Evolutionary conservation across 129 eudicot species (phyloP), one percentile per base, ranked within the genome.

Genomic region (Centella asiatica): DNA sequence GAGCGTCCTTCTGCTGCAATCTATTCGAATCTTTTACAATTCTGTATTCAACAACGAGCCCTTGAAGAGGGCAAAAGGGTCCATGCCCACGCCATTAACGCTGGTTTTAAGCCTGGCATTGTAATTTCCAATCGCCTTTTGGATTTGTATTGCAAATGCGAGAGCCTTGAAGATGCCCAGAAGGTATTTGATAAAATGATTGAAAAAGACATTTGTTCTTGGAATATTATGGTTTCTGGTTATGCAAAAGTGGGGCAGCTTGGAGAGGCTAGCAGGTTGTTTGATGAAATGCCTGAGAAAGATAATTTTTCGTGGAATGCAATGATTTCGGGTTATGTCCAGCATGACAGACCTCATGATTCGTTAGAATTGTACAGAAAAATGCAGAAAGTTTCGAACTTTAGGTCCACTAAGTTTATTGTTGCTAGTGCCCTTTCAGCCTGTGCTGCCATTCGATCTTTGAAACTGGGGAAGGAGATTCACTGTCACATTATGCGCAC

Each of bases 271-370:
- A 59, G 85, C 18, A 62, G 60, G 46, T 22, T 81, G 72, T 85
- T 85, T 60, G 88, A 85, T 76, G 74, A 53, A 69, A 85, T 82
- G 89, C 83, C 83, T 0, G 73, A 76, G 58, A 74, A 83, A 44
- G 95, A 79, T 60, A 72, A 72, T 62, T 85, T 85, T 57, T 79
- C 95, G 0, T 82, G 95, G 95, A 82, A 86, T 26, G 86, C 86
- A 0, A 85, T 85, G 68, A 73, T 85, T 40, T 82, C 95, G n/a
- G 85, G 86, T 44, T 79, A 82, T 59, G 95, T 79, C 39, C 70
- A 71, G 68, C 67, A 64, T 44, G 76, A 72, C 45, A n/a, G 23
- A 24, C 81, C 86, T 3, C 58, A 28, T 20, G 72, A 74, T 40
- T 89, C 84, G 0, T 71, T 85, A 51, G 70, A 79, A 13, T 27